phyloP scores from a whole-genome alignment of 2,329 filamentous ascomycete genomes.

The Cercospora zeina region DNA sequence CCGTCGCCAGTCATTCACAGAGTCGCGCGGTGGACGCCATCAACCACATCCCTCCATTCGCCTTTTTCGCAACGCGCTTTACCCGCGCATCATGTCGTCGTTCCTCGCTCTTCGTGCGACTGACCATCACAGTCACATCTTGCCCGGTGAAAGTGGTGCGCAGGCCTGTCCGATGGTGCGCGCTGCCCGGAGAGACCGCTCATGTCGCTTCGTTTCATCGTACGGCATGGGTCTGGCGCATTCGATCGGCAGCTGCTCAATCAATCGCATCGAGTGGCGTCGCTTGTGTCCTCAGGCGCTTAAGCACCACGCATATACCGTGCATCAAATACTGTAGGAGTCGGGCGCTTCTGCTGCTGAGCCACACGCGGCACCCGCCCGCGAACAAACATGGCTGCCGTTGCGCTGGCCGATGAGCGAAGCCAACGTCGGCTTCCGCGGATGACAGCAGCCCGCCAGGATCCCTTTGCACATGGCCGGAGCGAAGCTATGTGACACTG shows the following conservation, averaged over 20 bases:
- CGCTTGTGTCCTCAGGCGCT: conserved; percentile 5
- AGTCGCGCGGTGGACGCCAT: neutral
- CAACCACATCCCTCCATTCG: neutral
- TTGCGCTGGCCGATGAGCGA: neutral
- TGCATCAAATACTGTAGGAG: too few species aligned
- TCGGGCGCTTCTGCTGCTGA: neutral
- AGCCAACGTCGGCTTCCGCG: neutral
- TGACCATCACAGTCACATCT: too few species aligned
- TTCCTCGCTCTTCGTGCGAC: neutral
- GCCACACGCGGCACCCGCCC: neutral
- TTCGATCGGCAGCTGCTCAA: neutral
- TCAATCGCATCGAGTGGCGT: neutral
- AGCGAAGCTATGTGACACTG: neutral
- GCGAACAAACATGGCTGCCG: neutral
- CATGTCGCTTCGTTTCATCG: conserved; percentile 1
- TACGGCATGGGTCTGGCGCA: neutral
- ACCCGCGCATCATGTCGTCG: neutral
- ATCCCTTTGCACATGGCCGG: neutral
- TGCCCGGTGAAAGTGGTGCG: neutral
- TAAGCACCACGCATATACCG: conserved; percentile 5
- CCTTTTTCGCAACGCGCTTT: too few species aligned
- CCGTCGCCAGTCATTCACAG: too few species aligned
- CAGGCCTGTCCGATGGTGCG: neutral
- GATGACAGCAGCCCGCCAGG: neutral
- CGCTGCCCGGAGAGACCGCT: neutral